Base-by-base conservation (phyloP, 2,329 filamentous ascomycete genomes). In the Diaporthe batatas region DNA sequence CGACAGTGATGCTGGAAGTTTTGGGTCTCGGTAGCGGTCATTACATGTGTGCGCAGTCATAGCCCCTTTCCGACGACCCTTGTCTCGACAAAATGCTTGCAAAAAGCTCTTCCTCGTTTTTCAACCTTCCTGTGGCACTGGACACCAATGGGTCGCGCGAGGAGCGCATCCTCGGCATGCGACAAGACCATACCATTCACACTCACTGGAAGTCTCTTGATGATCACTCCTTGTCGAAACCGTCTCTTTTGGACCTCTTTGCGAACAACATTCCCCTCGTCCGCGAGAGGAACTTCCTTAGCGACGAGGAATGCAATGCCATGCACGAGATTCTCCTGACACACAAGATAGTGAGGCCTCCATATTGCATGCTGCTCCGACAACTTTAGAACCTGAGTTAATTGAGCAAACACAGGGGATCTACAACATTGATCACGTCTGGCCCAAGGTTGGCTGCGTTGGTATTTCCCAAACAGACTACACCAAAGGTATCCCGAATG, bases 391-490 rank as follows among this genome's bases (percentile, higher is more conserved):
- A n/a, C 6, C 7, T 6, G 44, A 6, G 18, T 47, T 47, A 6
- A 47, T 18, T n/a, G 44, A 47, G 1, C 6, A 1, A 8, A 6
- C 21, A 21, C 6, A 47, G 44, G 44, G 44, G 14, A 47, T 47
- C 44, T 47, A 47, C 14, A 47, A 47, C 18, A 47, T 18, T 21
- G 44, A 47, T 21, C 44, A 47, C 21, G 44, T 47, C 44, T 47
- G 44, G 44, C 44, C 44, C 18, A 47, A 47, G 44, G 44, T 47
- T 8, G 44, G 44, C 44, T 47, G 44, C 7, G 44, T 47, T 47
- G 44, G 44, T 21, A 47, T 47, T 21, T 47, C 54, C n/a, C 54
- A 57, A n/a, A 57, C 54, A 4, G 32, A 57, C 21, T 57, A 57
- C n/a, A 57, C 54, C 32, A 57, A 57, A 57, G 54, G 32, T 57